Evolutionary conservation across 306 rosid species (phyloP).

Genomic region (Mimosa bimucronata): DNA sequence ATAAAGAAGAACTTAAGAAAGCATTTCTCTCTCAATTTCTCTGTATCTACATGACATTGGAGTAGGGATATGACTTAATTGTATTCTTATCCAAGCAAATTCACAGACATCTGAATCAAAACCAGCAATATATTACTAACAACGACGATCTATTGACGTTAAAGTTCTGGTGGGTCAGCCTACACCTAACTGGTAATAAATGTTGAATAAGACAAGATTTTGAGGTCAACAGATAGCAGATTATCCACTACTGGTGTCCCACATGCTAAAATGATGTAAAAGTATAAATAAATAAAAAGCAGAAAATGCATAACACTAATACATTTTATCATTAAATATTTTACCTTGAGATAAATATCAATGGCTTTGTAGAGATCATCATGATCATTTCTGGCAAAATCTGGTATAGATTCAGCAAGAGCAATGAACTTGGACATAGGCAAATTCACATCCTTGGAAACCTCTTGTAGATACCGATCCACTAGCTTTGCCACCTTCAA

Average conservation of each 20-base stretch:
- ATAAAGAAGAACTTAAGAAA: slow-evolving; percentile 18
- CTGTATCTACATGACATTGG: neutral
- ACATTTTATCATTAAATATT: neutral
- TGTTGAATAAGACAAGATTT: slow-evolving; percentile 56
- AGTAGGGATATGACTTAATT: neutral
- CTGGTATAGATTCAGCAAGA: slow-evolving; percentile 75
- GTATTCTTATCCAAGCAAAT: neutral
- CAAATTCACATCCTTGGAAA: slow-evolving; percentile 70
- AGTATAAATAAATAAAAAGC: slow-evolving; percentile 14
- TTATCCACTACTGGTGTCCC: slow-evolving; percentile 61
- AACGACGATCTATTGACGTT: neutral
- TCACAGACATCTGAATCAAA: slow-evolving; percentile 5
- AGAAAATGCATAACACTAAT: slow-evolving; percentile 29
- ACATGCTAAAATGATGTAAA: slow-evolving; percentile 40
- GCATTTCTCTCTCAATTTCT: slow-evolving; percentile 2
- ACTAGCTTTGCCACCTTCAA: slow-evolving; percentile 79
- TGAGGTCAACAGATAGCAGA: slow-evolving; percentile 70
- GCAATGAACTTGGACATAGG: slow-evolving; percentile 68
- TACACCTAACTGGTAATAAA: slow-evolving; percentile 47
- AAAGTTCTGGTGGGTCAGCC: slow-evolving; percentile 51
- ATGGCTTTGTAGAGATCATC: slow-evolving; percentile 84
- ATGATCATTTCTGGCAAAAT: slow-evolving; percentile 79
- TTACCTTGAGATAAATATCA: slow-evolving; percentile 87
- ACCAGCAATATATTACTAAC: neutral
- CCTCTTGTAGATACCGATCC: slow-evolving; percentile 77